Base-by-base conservation (phyloP, 345 rosid genomes). In the Zanthoxylum bungeanum region DNA sequence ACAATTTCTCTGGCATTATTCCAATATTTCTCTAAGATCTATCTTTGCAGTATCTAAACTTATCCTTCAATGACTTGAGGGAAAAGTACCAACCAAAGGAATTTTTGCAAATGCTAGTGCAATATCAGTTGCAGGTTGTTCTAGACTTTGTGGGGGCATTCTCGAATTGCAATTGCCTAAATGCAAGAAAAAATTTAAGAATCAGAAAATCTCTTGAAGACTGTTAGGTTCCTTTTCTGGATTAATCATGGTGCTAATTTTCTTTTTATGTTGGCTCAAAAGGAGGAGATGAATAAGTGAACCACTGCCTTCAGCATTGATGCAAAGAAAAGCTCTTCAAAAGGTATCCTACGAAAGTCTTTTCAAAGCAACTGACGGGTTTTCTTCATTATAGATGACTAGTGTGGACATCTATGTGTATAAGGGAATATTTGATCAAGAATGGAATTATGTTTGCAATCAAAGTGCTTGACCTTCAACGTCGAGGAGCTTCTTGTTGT, bases 61-160 rank as follows among this genome's bases (percentile, higher is more conserved):
- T 78, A 4, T 82, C 82, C 1, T 9, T 64, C 11, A 81, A 78
- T 62, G 51, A 70, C 11, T 62, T 81, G 62, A 81, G 3, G 82
- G 80, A 16, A 47, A 2, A 53, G 60, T 82, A n/a, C 78, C 85
- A 57, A 33, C 6, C 11, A 25, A 70, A 66, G 76, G 80, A 46
- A 58, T 55, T 9, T 82, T 82, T 37, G 19, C 60, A 24, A 78
- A 82, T 47, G 53, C 62, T 6, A 42, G 52, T 27, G 60, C 27
- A 49, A 59, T 36, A 30, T 73, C 44, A 0, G 33, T 81, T 11
- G 61, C 22, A 17, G 78, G 79, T 42, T 75, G 75, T 27, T 34
- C 16, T 16, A 19, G 72, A 2, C 21, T 75, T 11, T 74, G 81
- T 64, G 77, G 83, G n/a, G 78, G 76, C 12, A 22, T 65, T n/a